A percentile compares a stretch with the other conserved stretches of the same genome.
Evolutionary conservation across 2,329 filamentous ascomycete genomes (phyloP).

Genomic region (Aureobasidium sp.): DNA sequence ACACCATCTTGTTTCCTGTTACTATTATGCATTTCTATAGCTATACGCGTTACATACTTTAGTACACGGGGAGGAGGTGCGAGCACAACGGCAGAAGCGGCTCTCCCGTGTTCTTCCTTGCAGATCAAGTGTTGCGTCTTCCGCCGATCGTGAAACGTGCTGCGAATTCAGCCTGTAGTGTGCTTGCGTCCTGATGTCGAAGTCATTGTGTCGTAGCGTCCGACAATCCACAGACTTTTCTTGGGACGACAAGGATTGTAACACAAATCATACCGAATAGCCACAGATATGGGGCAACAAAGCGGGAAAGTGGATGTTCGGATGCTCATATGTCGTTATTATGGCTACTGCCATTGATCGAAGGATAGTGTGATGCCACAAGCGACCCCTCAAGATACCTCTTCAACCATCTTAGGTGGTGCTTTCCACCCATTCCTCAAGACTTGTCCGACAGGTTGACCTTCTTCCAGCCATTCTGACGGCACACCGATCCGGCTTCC

Average conservation of each 20-base stretch:
- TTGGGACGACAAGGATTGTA: background rate
- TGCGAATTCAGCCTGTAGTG: background rate
- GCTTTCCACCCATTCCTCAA: conserved; percentile 33
- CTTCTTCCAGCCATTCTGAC: conserved; percentile 52
- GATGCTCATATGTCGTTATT: background rate
- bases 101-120: background rate
- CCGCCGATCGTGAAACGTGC: background rate
- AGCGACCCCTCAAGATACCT: conserved; percentile 4
- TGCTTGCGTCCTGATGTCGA: background rate
- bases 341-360: background rate
- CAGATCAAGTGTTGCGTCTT: background rate
- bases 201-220: background rate
- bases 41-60: too few relatives aligned
- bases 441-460: conserved; percentile 50
- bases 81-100: background rate
- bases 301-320: background rate
- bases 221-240: background rate
- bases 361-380: background rate
- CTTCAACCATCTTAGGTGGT: conserved; percentile 13
- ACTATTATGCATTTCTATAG: too few relatives aligned
- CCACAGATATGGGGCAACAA: background rate
- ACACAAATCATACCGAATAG: background rate
- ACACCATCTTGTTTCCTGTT: too few relatives aligned
- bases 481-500: conserved; percentile 59
- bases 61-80: background rate